Percentiles rank a stretch among this genome's conserved stretches.
phyloP scores from a whole-genome alignment of 352 stramenopile genomes.

The Blastocystis sp. region DNA sequence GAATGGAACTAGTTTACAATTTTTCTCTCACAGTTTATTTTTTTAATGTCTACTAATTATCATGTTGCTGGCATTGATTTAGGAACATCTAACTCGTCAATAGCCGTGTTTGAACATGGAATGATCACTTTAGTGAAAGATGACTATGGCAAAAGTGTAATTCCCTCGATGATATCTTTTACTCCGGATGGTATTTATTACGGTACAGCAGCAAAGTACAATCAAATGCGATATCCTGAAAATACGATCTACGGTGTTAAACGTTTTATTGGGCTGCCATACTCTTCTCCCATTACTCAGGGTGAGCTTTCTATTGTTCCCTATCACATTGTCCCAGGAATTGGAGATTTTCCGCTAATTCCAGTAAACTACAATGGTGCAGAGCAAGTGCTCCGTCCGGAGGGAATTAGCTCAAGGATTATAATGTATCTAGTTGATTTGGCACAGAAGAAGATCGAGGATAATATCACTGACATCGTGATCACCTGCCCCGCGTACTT shows the following conservation, averaged over 20 bases:
- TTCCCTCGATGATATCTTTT: conserved; percentile 94
- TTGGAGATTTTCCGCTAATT: neutral
- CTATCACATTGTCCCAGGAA: neutral
- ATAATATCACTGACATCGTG: conserved; percentile 1
- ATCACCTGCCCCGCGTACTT: conserved; percentile 60
- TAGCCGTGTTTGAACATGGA: conserved; percentile 86
- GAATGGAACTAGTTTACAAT: too few species aligned
- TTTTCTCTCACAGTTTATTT: neutral
- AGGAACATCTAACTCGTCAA: conserved; percentile 64
- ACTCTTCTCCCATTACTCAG: neutral
- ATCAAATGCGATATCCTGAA: conserved; percentile 94
- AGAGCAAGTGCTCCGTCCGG: neutral
- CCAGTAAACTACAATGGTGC: neutral
- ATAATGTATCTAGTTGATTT: conserved; percentile 28
- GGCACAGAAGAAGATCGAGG: neutral
- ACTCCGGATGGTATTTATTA: conserved; percentile 89
- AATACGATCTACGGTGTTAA: conserved; percentile 45
- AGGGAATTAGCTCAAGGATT: conserved; percentile 16
- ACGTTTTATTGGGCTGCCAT: neutral
- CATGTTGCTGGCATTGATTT: conserved; percentile 70
- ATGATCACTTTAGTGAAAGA: conserved; percentile 93
- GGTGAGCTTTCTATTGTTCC: neutral
- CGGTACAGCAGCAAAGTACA: conserved; percentile 96
- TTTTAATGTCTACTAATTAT: neutral
- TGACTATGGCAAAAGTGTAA: conserved; percentile 95